Percentiles rank a stretch among this genome's conserved stretches.
Evolutionary conservation across 495 filamentous ascomycete genomes (phyloP).

Genomic region (Hypoxylon rickii): DNA sequence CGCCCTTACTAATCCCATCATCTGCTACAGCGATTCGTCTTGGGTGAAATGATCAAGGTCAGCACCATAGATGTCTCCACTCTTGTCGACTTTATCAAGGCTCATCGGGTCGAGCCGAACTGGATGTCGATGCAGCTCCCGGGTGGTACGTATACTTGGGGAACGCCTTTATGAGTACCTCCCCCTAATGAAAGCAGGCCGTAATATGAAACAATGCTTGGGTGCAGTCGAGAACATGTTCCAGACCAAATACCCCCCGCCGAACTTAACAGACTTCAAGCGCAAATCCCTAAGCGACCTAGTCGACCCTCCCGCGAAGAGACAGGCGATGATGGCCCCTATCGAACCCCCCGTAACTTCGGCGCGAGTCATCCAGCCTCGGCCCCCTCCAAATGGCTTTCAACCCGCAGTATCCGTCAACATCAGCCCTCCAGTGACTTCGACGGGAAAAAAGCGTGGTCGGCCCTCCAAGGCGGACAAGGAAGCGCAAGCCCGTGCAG

Average conservation of each 20-base stretch:
- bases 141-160: constrained; percentile 45
- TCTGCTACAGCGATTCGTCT: constrained; percentile 53
- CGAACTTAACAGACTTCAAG: constrained; percentile 46
- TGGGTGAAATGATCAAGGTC: constrained; percentile 60
- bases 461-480: constrained; percentile 45
- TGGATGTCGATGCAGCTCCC: constrained; percentile 55
- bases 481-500: constrained; percentile 38
- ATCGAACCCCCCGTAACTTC: constrained; percentile 34
- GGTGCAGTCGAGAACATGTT: constrained; percentile 51
- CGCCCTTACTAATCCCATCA: constrained; percentile 32
- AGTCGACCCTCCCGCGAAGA: constrained; percentile 47
- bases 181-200: constrained; percentile 44
- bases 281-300: constrained; percentile 51
- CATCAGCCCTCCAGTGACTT: constrained; percentile 33
- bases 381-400: constrained; percentile 48
- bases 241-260: constrained; percentile 41
- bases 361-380: constrained; percentile 41
- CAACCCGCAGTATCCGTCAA: constrained; percentile 28
- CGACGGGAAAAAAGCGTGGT: constrained; percentile 40
- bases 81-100: constrained; percentile 51
- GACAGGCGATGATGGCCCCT: constrained; percentile 43
- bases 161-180: constrained; percentile 23
- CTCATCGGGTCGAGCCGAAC: constrained; percentile 47
- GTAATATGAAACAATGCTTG: constrained; percentile 54
- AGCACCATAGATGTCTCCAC: constrained; percentile 51